phyloP scores from a whole-genome alignment of 441 rosid genomes.

The Adansonia madagascariensis region DNA sequence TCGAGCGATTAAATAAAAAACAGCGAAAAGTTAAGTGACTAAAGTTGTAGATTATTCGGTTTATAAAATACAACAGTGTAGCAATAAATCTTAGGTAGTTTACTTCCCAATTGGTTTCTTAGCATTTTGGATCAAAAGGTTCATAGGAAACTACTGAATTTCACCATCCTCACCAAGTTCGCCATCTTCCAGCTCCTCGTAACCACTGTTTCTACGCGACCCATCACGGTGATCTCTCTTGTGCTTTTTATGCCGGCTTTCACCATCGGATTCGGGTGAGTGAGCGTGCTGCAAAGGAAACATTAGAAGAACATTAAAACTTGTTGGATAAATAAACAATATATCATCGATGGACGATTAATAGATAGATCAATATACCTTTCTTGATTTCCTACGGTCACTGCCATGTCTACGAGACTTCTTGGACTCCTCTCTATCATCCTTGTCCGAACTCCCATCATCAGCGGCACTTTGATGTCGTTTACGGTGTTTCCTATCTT shows the following conservation, averaged over 20 bases:
- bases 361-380: conserved; percentile 47
- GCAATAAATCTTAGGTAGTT: background rate
- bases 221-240: conserved; percentile 72
- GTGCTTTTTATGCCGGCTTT: conserved; percentile 69
- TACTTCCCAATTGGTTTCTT: background rate
- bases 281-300: conserved; percentile 65
- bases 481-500: conserved; percentile 84
- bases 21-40: background rate
- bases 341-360: background rate
- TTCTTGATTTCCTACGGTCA: conserved; percentile 91
- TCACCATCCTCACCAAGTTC: conserved; percentile 78
- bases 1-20: background rate
- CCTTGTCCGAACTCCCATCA: conserved; percentile 81
- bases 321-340: conserved; percentile 12
- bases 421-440: conserved; percentile 78
- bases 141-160: conserved; percentile 42
- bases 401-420: conserved; percentile 81
- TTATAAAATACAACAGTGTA: background rate
- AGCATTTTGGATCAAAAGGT: background rate
- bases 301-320: conserved; percentile 14
- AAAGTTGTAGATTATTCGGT: background rate
- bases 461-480: conserved; percentile 76
- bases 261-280: conserved; percentile 86
- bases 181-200: conserved; percentile 77
- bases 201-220: conserved; percentile 53